Evolutionary conservation across 352 stramenopile species (phyloP).

Genomic region (Pythium scleroteichum): DNA sequence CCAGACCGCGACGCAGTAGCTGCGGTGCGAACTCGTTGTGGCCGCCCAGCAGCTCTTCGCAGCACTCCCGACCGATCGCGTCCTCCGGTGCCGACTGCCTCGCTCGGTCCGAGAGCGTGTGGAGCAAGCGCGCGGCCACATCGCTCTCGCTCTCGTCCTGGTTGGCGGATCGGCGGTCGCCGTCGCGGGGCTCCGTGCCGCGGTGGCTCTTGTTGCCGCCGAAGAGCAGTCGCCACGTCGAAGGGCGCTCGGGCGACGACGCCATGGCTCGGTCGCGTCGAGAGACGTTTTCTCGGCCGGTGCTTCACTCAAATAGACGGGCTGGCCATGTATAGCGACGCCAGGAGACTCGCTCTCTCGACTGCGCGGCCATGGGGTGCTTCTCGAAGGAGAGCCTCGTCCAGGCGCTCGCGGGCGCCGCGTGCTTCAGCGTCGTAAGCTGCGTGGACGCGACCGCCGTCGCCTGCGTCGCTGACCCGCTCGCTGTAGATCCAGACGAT

Average conservation of each 20-base stretch:
- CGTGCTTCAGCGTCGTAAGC: constrained; percentile 57
- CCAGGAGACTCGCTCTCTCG: not conserved
- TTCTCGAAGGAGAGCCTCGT: constrained; percentile 72
- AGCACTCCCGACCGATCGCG: constrained; percentile 43
- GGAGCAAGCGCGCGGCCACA: constrained; percentile 30
- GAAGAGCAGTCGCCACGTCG: constrained; percentile 64
- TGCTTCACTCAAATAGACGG: not conserved
- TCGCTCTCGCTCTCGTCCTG: not conserved
- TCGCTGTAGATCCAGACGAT: constrained; percentile 49
- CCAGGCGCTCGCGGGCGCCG: constrained; percentile 55
- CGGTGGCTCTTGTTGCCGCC: constrained; percentile 32
- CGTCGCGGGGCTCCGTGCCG: not conserved
- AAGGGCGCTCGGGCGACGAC: constrained; percentile 36
- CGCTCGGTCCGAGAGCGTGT: constrained; percentile 30
- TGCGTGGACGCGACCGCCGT: not conserved
- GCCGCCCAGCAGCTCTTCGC: constrained; percentile 52
- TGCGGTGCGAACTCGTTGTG: constrained; percentile 51
- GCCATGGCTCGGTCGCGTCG: constrained; percentile 14
- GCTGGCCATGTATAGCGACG: constrained; percentile 1
- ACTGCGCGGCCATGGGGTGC: constrained; percentile 23
- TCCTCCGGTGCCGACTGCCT: not conserved
- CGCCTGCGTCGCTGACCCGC: not conserved
- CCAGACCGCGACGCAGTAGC: not conserved
- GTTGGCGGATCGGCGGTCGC: not conserved
- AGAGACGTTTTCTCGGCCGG: not conserved